Evolutionary conservation across 768 basidiomycete species (phyloP), one percentile per base, ranked within the genome.

Genomic region (Suillus subaureus): DNA sequence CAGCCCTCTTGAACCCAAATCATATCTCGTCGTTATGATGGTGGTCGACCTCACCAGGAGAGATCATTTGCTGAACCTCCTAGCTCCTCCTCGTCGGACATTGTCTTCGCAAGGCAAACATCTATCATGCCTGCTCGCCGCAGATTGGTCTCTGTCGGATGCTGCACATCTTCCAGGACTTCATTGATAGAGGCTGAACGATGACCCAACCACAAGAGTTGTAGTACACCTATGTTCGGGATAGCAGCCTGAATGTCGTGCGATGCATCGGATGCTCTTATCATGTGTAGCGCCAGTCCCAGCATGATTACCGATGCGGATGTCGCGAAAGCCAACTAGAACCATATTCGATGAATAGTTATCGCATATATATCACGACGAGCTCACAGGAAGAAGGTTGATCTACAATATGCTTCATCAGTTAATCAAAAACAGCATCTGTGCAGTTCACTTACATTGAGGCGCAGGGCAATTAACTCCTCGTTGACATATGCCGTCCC

Each of bases 141-240:
- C 23, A 65, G 45, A 16, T 31, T 45, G 33, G 39, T 49, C 58
- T 65, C 64, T 7, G 64, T 61, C n/a, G 64, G 57, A 26, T 60
- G 40, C 12, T 26, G 2, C 26, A 61, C 64, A 18, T 61, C 58
- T 45, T 40, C 43, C 23, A 65, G n/a, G 12, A 15, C 45, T 15
- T 60, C 35, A 3, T 31, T 37, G 33, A 64, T 23, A 16, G 39
- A 35, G 26, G 56, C 45, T 2, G 58, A 64, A 40, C 63, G 47
- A 33, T 52, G 58, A n/a, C 51, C 52, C 6, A 67, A 37, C 66
- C 66, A 67, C 26, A 67, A 26, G 35, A 58, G 31, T 21, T 67
- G 66, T 31, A 67, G 26, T 15, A 64, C 43, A 2, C 66, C 63
- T 21, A 26, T 35, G 7, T 43, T 16, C 7, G 33, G 39, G 18